These are phyloP conservation scores for Lycium ferocissimum DNA, from an alignment of 257 asterid species.

Conservation along the genomic window DNA sequence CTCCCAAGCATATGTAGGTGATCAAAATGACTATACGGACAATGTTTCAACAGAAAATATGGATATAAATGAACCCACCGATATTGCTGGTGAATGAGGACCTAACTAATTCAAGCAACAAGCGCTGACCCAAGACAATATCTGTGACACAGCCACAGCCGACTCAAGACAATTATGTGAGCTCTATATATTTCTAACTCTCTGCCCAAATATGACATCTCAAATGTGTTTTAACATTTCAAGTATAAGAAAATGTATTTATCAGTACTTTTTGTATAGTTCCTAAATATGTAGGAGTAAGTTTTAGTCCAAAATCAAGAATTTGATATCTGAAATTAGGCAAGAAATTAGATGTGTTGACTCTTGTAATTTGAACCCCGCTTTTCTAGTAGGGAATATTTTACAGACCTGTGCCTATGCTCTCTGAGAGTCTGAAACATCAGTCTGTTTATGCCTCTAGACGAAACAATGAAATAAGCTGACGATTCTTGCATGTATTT, in stretches of 20 bases:
- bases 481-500: not conserved
- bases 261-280: not conserved
- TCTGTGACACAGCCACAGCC: not conserved
- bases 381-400: slow-evolving; percentile 12
- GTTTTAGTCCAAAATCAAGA: not conserved
- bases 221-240: not conserved
- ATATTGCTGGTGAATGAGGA: slow-evolving; percentile 33
- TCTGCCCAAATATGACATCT: not conserved
- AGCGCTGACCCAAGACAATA: not conserved
- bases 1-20: slow-evolving; percentile 84
- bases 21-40: slow-evolving; percentile 45
- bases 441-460: slow-evolving; percentile 10
- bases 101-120: slow-evolving; percentile 6
- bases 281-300: not conserved
- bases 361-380: not conserved
- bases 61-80: slow-evolving; percentile 43
- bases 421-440: too few relatives aligned
- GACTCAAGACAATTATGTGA: not conserved
- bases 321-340: not conserved
- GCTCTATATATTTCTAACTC: not conserved
- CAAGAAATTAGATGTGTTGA: not conserved
- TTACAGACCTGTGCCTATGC: too few relatives aligned
- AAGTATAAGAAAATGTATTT: not conserved
- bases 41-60: slow-evolving; percentile 43
- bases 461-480: not conserved